A percentile compares a stretch with the other conserved stretches of the same genome.
phyloP scores from a whole-genome alignment of 73 alveolate genomes.

The Durusdinium trenchii region DNA sequence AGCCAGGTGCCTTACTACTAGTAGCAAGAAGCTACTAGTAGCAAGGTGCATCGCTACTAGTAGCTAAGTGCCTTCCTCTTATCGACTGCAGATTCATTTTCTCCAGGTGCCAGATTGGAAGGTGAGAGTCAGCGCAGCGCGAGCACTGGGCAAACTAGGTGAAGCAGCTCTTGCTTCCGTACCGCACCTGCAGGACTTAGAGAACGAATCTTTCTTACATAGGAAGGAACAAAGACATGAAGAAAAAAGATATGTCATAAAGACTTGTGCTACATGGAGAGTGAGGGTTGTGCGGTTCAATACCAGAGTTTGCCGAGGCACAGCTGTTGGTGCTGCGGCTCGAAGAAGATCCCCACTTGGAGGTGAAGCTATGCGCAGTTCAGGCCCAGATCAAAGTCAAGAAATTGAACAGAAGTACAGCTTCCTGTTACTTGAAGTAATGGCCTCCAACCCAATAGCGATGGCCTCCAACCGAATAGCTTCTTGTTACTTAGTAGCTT shows the following conservation, averaged over 20 bases:
- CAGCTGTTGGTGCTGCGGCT: constrained; percentile 64
- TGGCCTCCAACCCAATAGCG: too few species aligned
- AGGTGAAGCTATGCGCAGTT: constrained; percentile 58
- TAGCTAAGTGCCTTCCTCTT: too few species aligned
- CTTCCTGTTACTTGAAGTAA: too few species aligned
- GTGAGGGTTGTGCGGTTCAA: background rate
- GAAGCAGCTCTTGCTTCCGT: constrained; percentile 42
- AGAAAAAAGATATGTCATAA: background rate
- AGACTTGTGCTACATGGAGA: background rate
- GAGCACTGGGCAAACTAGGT: constrained; percentile 68
- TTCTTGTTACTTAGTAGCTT: too few species aligned
- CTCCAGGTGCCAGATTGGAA: constrained; percentile 62
- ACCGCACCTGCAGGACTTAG: background rate
- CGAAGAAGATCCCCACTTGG: constrained; percentile 53
- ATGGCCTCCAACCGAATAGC: too few species aligned
- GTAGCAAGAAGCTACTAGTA: too few species aligned
- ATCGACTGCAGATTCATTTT: too few species aligned
- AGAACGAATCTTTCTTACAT: too few species aligned
- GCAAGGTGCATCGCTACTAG: too few species aligned
- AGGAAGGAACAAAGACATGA: background rate
- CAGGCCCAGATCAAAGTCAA: constrained; percentile 17
- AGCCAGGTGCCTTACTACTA: too few species aligned
- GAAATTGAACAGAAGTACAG: background rate
- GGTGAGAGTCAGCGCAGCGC: constrained; percentile 60
- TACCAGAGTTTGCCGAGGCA: background rate